These are phyloP conservation scores for Ogataea thermomethanolica DNA, from an alignment of 805 yeast species.

Conservation along the genomic window DNA sequence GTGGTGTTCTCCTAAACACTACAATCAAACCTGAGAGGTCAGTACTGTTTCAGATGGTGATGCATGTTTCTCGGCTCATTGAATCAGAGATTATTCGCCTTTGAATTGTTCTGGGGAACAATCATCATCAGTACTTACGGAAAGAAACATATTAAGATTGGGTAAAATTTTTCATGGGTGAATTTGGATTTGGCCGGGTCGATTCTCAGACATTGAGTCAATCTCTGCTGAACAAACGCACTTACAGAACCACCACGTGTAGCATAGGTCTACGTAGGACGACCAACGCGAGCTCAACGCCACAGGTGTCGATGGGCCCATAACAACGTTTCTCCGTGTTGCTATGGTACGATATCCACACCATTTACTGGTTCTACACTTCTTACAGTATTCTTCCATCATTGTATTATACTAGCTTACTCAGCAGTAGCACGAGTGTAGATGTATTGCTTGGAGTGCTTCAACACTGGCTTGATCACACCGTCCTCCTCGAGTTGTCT, in stretches of 20 bases:
- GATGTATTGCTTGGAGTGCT: slow-evolving; percentile 95
- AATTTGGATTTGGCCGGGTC: too few species aligned
- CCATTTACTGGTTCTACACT: slow-evolving; percentile 3
- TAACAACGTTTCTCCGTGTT: too few species aligned
- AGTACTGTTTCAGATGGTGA: slow-evolving; percentile 80
- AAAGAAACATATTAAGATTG: background rate
- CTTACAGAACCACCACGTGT: too few species aligned
- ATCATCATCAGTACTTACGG: slow-evolving; percentile 31
- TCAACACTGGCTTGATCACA: slow-evolving; percentile 87
- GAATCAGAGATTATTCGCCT: slow-evolving; percentile 32
- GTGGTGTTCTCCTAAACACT: slow-evolving; percentile 8
- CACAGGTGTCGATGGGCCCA: too few species aligned
- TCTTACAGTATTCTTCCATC: slow-evolving; percentile 3
- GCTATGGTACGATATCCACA: too few species aligned
- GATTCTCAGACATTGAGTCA: too few species aligned
- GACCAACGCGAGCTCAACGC: too few species aligned
- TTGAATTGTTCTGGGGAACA: slow-evolving; percentile 32
- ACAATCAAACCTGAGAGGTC: slow-evolving; percentile 9
- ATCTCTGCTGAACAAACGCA: too few species aligned
- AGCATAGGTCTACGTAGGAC: too few species aligned
- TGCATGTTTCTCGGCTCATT: slow-evolving; percentile 90
- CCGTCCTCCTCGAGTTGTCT: slow-evolving; percentile 94
- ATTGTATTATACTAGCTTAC: slow-evolving; percentile 32
- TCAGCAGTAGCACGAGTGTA: slow-evolving; percentile 83
- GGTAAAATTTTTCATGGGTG: slow-evolving; percentile 1